Evolutionary conservation across 2,329 filamentous ascomycete genomes (phyloP).

Genomic region (Colletotrichum sp.): DNA sequence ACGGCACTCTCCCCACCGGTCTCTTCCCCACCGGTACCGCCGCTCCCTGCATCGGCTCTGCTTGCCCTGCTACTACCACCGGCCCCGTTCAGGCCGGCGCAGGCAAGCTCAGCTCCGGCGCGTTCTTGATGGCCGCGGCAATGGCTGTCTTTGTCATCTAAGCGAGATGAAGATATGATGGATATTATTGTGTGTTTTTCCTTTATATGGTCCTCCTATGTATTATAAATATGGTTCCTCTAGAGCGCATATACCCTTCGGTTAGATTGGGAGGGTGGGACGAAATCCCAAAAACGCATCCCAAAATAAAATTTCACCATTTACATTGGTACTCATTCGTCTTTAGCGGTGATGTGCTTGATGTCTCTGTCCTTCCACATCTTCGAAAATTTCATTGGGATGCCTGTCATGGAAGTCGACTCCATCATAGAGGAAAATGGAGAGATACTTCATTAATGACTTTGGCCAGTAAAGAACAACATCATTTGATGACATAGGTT

Average conservation of each 20-base stretch:
- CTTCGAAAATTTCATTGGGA: too few species aligned
- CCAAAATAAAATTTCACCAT: background rate
- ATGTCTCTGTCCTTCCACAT: background rate
- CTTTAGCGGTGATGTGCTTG: background rate
- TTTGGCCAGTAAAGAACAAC: too few species aligned
- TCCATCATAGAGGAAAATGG: background rate
- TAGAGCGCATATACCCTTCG: constrained; percentile 16
- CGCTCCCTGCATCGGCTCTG: constrained; percentile 3
- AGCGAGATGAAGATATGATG: background rate
- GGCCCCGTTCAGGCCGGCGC: constrained; percentile 11
- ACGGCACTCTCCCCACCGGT: constrained; percentile 1
- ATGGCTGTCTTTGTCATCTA: background rate
- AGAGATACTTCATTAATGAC: too few species aligned
- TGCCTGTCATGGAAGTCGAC: background rate
- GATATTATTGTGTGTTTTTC: background rate
- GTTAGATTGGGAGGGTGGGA: background rate
- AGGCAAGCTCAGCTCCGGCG: background rate
- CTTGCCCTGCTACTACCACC: constrained; percentile 13
- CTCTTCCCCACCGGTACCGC: background rate
- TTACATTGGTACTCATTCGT: background rate
- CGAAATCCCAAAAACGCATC: background rate
- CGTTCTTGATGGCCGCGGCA: background rate
- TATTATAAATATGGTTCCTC: background rate
- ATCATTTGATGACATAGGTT: too few species aligned
- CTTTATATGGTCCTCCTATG: background rate